Conservation (phyloP, 2,329 filamentous ascomycete species). For the Fusarium setosum region DNA sequence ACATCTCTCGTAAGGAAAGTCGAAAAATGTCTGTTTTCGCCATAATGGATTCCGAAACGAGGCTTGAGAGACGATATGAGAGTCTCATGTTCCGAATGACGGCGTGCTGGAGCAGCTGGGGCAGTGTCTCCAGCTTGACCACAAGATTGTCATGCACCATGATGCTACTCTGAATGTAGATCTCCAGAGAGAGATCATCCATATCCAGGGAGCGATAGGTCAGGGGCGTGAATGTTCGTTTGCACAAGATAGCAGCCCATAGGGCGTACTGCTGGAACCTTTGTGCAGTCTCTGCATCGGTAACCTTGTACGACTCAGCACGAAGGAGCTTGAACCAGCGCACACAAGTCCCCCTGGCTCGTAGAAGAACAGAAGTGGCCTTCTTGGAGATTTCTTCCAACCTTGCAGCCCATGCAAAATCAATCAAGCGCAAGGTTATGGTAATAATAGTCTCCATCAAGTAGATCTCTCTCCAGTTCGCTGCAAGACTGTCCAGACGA, state of each 20-base stretch:
- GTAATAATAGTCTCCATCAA: conserved; percentile 69
- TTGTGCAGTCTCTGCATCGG: conserved; percentile 51
- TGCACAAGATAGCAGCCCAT: conserved; percentile 67
- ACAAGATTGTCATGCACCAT: conserved; percentile 40
- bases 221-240: conserved; percentile 46
- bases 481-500: conserved; percentile 56
- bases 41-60: conserved; percentile 23
- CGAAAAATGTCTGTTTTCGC: conserved; percentile 21
- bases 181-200: conserved; percentile 20
- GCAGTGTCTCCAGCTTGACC: conserved; percentile 33
- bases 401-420: conserved; percentile 18
- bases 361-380: conserved; percentile 12
- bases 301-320: conserved; percentile 54
- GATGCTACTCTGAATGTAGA: conserved; percentile 39
- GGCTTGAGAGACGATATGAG: conserved; percentile 22
- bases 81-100: conserved; percentile 38
- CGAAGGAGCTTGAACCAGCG: conserved; percentile 63
- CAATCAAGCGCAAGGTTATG: conserved; percentile 56
- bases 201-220: not conserved
- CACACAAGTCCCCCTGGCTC: conserved; percentile 50
- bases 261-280: conserved; percentile 57
- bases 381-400: not conserved
- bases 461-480: conserved; percentile 70
- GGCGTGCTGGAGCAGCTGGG: conserved; percentile 25
- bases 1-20: conserved; percentile 33